Evolutionary conservation across 345 rosid species (phyloP), one percentile per base, ranked within the genome.

Genomic region (Hibiscus trionum): DNA sequence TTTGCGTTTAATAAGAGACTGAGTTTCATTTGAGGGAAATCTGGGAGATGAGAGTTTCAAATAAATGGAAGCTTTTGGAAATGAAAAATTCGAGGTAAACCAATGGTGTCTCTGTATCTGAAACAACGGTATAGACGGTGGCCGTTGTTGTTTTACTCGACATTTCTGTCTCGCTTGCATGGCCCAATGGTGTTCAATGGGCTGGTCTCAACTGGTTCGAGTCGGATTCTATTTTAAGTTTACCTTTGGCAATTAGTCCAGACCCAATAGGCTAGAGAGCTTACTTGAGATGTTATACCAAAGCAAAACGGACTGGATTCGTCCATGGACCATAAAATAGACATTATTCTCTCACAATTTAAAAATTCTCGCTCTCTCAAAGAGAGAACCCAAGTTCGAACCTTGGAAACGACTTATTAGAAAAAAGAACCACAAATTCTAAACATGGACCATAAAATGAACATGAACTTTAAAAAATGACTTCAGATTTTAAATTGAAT

Each of bases 1-100:
- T 7, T 46, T 7, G 71, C 42, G 57, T 47, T 47, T 27, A 67
- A 26, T 9, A 73, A 69, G 35, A 78, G 69, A 55, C 65, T 61
- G 59, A 79, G 78, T 72, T 81, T 88, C 89, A 85, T 85, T 60
- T 58, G 53, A 56, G 44, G 10, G 12, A 21, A 8, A n/a, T 11
- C 39, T 27, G 24, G 19, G 11, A 21, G 49, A 11, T 21, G 6
- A 53, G 50, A 29, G 49, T 12, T 49, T 27, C 15, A 3, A 53
- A 2, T 1, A 4, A 24, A 17, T 42, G 3, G 26, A 31, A 70
- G 19, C 37, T 12, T 16, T 61, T 35, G 1, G 1, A 63, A 37
- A 27, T n/a, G 67, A 63, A 63, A 66, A 26, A 3, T 16, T 49
- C 62, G 59, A 29, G 59, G 44, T 50, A 16, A 16, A 16, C 11